These are phyloP conservation scores for Sporothrix sp. DNA, from an alignment of 2,329 filamentous ascomycete genomes.

Conservation along the genomic window DNA sequence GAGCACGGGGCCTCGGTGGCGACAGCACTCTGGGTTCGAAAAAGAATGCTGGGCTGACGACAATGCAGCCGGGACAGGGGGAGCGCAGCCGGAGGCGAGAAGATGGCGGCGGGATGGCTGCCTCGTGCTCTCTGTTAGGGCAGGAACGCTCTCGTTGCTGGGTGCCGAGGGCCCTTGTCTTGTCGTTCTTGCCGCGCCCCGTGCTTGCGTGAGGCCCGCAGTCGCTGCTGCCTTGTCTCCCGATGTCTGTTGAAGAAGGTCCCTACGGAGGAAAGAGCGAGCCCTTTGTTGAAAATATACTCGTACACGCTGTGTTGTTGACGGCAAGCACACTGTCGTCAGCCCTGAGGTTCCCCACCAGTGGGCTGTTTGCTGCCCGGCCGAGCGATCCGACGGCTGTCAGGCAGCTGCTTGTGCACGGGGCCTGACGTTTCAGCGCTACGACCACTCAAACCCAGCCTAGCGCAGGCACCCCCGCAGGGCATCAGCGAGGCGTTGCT, in stretches of 20 bases:
- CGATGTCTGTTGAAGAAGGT: conserved; percentile 4
- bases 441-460: neutral
- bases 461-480: conserved; percentile 1
- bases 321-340: too few relatives aligned
- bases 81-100: neutral
- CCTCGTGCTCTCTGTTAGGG: neutral
- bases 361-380: neutral
- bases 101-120: neutral
- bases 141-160: neutral
- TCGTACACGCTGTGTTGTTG: too few relatives aligned
- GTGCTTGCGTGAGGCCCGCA: neutral
- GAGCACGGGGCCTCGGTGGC: too few relatives aligned
- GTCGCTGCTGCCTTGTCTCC: neutral
- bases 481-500: too few relatives aligned
- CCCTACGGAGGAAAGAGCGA: neutral
- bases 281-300: neutral
- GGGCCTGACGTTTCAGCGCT: neutral
- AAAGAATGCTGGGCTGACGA: neutral
- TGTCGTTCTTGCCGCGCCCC: neutral
- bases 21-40: too few relatives aligned
- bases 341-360: too few relatives aligned
- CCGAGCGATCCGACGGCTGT: conserved; percentile 10
- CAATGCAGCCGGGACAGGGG: neutral
- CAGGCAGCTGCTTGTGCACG: neutral
- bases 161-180: neutral